Evolutionary conservation across 257 asterid species (phyloP), one percentile per base, ranked within the genome.

Genomic region (Nemophila menziesii): DNA sequence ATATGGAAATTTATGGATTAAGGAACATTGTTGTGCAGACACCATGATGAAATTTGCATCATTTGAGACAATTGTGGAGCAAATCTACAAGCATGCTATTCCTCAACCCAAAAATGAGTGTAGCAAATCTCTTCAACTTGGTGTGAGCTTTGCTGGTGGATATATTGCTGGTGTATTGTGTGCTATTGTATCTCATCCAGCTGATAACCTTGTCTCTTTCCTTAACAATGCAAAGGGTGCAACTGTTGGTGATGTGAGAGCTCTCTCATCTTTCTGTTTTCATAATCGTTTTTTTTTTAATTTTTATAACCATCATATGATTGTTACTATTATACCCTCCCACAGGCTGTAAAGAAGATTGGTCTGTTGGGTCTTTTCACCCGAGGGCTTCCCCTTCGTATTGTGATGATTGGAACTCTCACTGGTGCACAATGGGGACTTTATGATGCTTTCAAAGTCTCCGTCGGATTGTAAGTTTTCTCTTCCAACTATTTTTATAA

Each of bases 341-440:
- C 46, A 9, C 56, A 79, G 96, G 96, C 94, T 49, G 96, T 81
- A 33, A 73, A 71, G 56, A 81, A 86, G 68, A 58, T 86, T 4
- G 96, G 96, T 6, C 18, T 86, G 27, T 4, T 19, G 78, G 94
- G 94, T 38, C 85, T 86, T 48, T 81, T 76, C 58, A 86, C 94
- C 1, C 75, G 96, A 16, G 96, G 96, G 3, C 92, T 86, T 51
- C 96, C 94, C 56, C 81, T 86, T 20, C 92, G 96, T 60, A 86
- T 86, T 48, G 92, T 86, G 59, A 86, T 86, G 96, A 81, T 86
- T 54, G 96, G 96, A 22, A 86, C 96, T 27, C 94, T 86, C 34
- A 86, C 96, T 11, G 96, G 96, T 40, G 93, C 96, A n/a, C 96
- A 86, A 44, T 86, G 96, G 96, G 96, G 96, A 20, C 70, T 86